A percentile compares a stretch with the other conserved stretches of the same genome.
These are phyloP conservation scores for Vachellia pachyceras DNA, from an alignment of 306 rosid species.

Conservation along the genomic window DNA sequence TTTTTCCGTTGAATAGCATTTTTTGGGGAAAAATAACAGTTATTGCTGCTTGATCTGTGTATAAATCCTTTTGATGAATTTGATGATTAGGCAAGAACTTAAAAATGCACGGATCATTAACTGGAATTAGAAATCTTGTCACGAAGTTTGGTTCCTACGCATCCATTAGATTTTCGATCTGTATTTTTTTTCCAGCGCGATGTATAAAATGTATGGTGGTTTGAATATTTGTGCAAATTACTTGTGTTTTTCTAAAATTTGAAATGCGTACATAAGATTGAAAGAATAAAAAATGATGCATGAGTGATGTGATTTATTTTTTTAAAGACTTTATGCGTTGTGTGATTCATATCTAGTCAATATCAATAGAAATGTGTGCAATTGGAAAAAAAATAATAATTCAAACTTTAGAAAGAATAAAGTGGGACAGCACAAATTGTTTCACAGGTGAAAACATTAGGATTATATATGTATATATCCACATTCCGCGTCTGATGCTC, in stretches of 20 bases:
- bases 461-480: too few species aligned
- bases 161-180: background rate
- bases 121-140: background rate
- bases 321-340: background rate
- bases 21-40: background rate
- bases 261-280: background rate
- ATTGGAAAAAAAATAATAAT: background rate
- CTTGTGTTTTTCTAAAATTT: too few species aligned
- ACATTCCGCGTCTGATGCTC: too few species aligned
- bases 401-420: background rate
- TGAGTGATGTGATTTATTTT: background rate
- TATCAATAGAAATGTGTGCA: too few species aligned
- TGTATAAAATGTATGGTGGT: background rate
- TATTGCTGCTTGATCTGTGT: background rate
- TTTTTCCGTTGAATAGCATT: background rate
- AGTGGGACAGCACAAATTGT: background rate
- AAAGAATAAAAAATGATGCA: too few species aligned
- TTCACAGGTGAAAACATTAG: too few species aligned
- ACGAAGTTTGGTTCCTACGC: background rate
- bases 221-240: background rate
- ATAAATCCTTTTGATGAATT: background rate
- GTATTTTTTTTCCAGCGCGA: too few species aligned
- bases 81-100: background rate
- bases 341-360: background rate
- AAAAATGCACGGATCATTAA: background rate